Conservation (phyloP, 2,329 filamentous ascomycete species). For the Coniochaeta prunicola region DNA sequence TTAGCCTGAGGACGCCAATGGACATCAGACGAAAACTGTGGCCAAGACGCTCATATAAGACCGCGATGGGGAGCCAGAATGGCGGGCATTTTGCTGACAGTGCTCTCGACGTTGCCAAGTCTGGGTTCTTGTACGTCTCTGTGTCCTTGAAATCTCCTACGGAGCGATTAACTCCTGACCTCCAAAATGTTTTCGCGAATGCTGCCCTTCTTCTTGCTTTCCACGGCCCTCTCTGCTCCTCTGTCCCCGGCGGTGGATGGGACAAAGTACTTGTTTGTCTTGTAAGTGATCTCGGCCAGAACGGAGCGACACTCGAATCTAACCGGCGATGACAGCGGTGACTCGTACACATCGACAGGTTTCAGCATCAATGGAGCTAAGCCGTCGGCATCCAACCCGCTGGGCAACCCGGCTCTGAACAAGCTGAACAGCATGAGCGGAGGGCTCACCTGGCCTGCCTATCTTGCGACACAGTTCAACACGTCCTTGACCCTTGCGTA, state of each 20-base stretch:
- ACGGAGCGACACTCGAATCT: background rate
- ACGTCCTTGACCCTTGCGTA: conserved; percentile 28
- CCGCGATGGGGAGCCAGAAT: too few species aligned
- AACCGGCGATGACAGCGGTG: conserved; percentile 21
- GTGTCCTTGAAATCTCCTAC: background rate
- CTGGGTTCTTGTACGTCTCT: too few species aligned
- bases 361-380: conserved; percentile 39
- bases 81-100: too few species aligned
- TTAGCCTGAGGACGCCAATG: background rate
- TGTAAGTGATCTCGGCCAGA: background rate
- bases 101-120: too few species aligned
- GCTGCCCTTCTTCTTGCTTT: background rate
- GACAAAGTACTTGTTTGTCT: background rate
- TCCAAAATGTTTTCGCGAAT: background rate
- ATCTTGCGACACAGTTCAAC: conserved; percentile 27
- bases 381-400: conserved; percentile 39
- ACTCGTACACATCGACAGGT: conserved; percentile 47
- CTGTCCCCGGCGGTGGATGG: background rate
- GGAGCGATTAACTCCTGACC: background rate
- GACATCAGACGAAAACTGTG: too few species aligned
- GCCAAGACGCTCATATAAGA: background rate
- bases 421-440: conserved; percentile 25
- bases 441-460: conserved; percentile 32
- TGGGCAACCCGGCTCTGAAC: conserved; percentile 46
- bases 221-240: background rate